Base-by-base conservation (phyloP, 2,329 filamentous ascomycete species). In the Pseudocercospora fuligena region DNA sequence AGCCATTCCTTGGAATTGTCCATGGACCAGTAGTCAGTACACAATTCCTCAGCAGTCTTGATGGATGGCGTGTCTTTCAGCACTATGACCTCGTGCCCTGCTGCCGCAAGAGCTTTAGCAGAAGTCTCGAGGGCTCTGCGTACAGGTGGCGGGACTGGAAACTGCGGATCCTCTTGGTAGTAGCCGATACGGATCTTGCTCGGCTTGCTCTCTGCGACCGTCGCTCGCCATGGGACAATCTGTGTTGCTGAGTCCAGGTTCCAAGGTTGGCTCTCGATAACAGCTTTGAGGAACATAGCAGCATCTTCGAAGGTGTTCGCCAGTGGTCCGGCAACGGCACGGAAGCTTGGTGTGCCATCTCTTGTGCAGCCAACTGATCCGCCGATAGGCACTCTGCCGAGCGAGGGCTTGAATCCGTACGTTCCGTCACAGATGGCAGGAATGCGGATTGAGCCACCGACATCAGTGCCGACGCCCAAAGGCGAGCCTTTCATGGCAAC, bases 371-470 rank as follows among this genome's bases (percentile, higher is more conserved):
- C 36, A 40, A 40, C 31, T 36, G 14, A 11, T 59, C 56, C 31
- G 16, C 36, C 56, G n/a, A 59, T 59, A n/a, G 36, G 36, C 11
- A 59, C 56, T 23, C 36, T 36, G 11, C 56, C 31, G 33, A 84
- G 49, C 0, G 65, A 69, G 1, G 72, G 71, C 53, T 69, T 68
- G 66, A 76, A 74, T 5, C 75, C 76, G 51, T 74, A 77, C 25
- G 75, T 74, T 8, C 76, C 77, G 59, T 80, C 79, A 80, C 94
- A 94, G 73, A 97, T 93, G 63, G 97, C 91, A 78, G 91, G 94
- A 76, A 97, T 95, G 73, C 89, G 88, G 75, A 96, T 89, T 63
- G 79, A 82, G 1, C 84, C 84, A 1, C 82, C 84, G 54, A 90
- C 83, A 76, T 90, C 89, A 0, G 88, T 90, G 0, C 87, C 87